A percentile compares a stretch with the other conserved stretches of the same genome.
phyloP scores from a whole-genome alignment of 2,329 filamentous ascomycete species.

The Ceratocystis lukuohia region DNA sequence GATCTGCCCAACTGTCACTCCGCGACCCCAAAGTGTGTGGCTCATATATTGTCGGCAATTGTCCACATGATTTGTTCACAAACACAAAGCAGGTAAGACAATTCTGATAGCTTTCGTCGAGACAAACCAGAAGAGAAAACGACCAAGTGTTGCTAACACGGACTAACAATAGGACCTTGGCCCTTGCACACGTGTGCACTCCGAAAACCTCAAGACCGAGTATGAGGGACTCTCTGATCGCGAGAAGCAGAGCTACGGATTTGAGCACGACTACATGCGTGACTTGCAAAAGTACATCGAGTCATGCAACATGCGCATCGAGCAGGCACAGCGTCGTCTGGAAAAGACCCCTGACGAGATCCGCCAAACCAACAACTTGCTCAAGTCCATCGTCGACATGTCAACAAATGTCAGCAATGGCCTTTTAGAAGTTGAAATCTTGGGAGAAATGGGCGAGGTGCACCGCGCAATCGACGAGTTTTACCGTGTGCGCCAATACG shows the following conservation, averaged over 20 bases:
- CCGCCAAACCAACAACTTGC: constrained; percentile 76
- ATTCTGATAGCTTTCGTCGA: neutral
- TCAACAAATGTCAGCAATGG: constrained; percentile 65
- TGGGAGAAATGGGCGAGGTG: constrained; percentile 71
- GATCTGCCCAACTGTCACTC: constrained; percentile 70
- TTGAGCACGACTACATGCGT: constrained; percentile 92
- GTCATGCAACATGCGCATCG: constrained; percentile 89
- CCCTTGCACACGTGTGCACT: constrained; percentile 75
- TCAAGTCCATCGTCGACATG: constrained; percentile 64
- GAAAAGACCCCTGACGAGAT: constrained; percentile 99
- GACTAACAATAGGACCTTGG: constrained; percentile 55
- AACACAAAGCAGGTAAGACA: constrained; percentile 71
- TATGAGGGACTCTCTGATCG: constrained; percentile 61
- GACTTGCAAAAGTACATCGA: constrained; percentile 96
- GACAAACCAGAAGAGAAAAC: neutral
- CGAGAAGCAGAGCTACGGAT: constrained; percentile 67
- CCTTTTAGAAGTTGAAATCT: constrained; percentile 70
- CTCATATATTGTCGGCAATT: constrained; percentile 84
- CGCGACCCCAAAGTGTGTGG: constrained; percentile 89
- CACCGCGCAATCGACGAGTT: constrained; percentile 75
- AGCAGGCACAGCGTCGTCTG: constrained; percentile 71
- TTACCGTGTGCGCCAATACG: constrained; percentile 68
- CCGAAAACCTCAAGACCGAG: constrained; percentile 74
- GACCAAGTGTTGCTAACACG: neutral
- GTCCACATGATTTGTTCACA: constrained; percentile 96